Percentiles rank a stretch among this genome's conserved stretches.
These are phyloP conservation scores for Tetragonia tetragonoides DNA, from an alignment of 148 eudicot species.

Conservation along the genomic window DNA sequence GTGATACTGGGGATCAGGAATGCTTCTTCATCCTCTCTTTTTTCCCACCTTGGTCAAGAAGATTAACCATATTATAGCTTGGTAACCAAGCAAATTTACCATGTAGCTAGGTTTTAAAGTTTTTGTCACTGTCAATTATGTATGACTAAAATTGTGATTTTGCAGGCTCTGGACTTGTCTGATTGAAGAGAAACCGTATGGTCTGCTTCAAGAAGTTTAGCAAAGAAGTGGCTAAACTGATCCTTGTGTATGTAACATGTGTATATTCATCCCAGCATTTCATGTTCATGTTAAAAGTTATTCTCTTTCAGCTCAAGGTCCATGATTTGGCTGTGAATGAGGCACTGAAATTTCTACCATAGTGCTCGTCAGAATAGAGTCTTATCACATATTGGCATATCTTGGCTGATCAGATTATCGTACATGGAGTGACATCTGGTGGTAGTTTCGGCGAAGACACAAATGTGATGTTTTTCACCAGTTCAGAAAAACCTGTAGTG, in stretches of 20 bases:
- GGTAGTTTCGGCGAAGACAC: background rate
- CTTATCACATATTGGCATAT: background rate
- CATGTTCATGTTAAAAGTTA: background rate
- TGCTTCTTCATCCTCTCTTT: background rate
- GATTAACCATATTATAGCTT: background rate
- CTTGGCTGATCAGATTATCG: background rate
- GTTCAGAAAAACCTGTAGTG: too few species aligned
- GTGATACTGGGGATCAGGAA: background rate
- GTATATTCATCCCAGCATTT: background rate
- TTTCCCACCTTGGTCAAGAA: background rate
- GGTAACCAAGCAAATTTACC: background rate
- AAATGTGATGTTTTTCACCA: too few species aligned
- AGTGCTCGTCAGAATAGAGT: background rate
- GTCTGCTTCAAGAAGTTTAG: background rate
- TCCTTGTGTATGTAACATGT: conserved; percentile 1
- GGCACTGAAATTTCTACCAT: background rate
- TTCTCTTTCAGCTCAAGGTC: conserved; percentile 3
- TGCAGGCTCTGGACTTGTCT: conserved; percentile 29
- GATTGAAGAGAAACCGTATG: conserved; percentile 7
- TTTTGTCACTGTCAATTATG: background rate
- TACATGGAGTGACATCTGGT: background rate
- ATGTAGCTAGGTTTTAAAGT: background rate
- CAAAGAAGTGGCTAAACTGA: background rate
- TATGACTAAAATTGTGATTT: conserved; percentile 2
- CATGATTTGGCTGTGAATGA: background rate